Percentiles rank a stretch among this genome's conserved stretches.
Evolutionary conservation across 371 early-diverging fungal species (phyloP).

Genomic region (Nematocida displodere): DNA sequence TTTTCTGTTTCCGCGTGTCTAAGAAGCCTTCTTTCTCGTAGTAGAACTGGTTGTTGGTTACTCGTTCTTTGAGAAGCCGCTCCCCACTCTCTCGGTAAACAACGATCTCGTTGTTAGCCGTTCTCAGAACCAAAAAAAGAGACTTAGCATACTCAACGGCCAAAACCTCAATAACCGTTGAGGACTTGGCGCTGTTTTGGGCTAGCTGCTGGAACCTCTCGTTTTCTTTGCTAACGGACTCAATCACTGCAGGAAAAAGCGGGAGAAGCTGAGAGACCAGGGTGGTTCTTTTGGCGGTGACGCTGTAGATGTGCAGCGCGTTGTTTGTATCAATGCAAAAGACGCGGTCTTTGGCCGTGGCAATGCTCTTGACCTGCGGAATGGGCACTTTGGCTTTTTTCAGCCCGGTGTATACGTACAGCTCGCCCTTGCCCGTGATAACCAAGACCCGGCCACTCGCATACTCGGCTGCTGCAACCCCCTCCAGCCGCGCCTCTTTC

Average conservation of each 20-base stretch:
- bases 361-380: not conserved
- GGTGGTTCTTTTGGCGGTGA: not conserved
- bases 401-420: not conserved
- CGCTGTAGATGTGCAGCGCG: slow-evolving; percentile 1
- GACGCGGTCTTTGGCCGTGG: not conserved
- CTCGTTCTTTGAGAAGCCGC: not conserved
- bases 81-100: not conserved
- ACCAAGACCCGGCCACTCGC: not conserved
- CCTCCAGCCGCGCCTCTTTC: not conserved
- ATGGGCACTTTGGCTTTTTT: slow-evolving; percentile 3
- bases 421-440: slow-evolving; percentile 10
- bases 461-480: not conserved
- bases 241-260: slow-evolving; percentile 20
- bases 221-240: not conserved
- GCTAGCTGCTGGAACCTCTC: not conserved
- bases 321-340: not conserved
- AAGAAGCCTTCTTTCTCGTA: slow-evolving; percentile 8
- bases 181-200: not conserved
- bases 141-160: not conserved
- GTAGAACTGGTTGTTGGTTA: slow-evolving; percentile 21
- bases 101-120: slow-evolving; percentile 30
- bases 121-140: slow-evolving; percentile 3
- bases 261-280: not conserved
- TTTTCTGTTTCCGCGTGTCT: not conserved
- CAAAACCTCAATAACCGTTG: not conserved